phyloP scores from a whole-genome alignment of 2,329 filamentous ascomycete species.

The Dactylonectria macrodidyma region DNA sequence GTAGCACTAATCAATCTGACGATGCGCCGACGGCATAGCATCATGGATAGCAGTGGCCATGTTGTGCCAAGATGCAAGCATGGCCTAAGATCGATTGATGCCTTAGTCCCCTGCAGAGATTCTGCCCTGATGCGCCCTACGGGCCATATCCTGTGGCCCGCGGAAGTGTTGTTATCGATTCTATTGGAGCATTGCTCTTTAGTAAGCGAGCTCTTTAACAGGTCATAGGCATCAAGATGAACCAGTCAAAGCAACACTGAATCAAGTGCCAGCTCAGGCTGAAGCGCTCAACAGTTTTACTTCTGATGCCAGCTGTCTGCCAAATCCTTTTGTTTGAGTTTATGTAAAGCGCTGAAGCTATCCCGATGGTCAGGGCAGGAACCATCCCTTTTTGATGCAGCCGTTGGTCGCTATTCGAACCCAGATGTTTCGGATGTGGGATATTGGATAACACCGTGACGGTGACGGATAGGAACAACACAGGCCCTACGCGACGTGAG shows the following conservation, averaged over 20 bases:
- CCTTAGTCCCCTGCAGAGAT: background rate
- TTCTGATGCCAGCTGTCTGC: background rate
- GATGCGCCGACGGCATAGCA: background rate
- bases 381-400: background rate
- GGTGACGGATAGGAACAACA: too few relatives aligned
- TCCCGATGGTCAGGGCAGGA: background rate
- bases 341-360: background rate
- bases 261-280: background rate
- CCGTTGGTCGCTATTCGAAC: background rate
- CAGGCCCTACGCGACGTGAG: too few relatives aligned
- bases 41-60: background rate
- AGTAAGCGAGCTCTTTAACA: background rate
- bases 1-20: background rate
- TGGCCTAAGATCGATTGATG: background rate
- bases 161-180: background rate
- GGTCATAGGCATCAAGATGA: background rate
- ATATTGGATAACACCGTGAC: background rate
- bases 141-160: background rate
- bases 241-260: background rate
- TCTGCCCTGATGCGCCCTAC: background rate
- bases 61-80: background rate
- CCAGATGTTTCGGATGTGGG: background rate
- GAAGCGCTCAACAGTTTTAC: background rate
- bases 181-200: background rate
- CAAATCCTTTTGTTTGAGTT: background rate